Evolutionary conservation across 129 eudicot species (phyloP).

Genomic region (Mikania micrantha): DNA sequence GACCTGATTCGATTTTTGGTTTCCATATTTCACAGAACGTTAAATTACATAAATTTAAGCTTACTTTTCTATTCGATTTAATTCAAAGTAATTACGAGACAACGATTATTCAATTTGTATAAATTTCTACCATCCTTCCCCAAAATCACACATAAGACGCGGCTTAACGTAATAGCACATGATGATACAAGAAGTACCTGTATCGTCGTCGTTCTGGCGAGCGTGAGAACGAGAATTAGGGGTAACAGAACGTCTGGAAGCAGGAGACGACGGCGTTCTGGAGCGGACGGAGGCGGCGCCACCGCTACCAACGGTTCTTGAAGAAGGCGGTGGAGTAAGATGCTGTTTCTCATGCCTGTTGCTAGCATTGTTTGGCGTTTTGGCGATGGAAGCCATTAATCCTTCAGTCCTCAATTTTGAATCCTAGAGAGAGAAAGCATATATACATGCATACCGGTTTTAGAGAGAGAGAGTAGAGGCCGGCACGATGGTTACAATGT

Average conservation of each 20-base stretch:
- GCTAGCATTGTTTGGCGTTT: slow-evolving; percentile 3
- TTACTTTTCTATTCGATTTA: neutral
- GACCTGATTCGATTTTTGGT: neutral
- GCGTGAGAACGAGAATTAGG: slow-evolving; percentile 58
- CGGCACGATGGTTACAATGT: slow-evolving; percentile 35
- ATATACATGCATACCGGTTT: slow-evolving; percentile 10
- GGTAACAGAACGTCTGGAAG: slow-evolving; percentile 57
- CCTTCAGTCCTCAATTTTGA: neutral
- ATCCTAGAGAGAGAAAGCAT: slow-evolving; percentile 22
- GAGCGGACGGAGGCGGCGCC: slow-evolving; percentile 36
- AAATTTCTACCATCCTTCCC: neutral
- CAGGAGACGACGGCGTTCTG: slow-evolving; percentile 32
- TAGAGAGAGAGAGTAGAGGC: slow-evolving; percentile 21
- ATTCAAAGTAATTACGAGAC: neutral
- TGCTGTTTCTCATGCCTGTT: slow-evolving; percentile 21
- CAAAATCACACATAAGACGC: neutral
- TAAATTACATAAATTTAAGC: neutral
- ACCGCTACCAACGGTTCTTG: slow-evolving; percentile 9
- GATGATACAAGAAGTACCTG: slow-evolving; percentile 32
- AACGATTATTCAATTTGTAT: too few species aligned
- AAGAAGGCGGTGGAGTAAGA: slow-evolving; percentile 17
- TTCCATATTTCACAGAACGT: neutral
- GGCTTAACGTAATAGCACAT: neutral
- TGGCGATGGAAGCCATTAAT: slow-evolving; percentile 30
- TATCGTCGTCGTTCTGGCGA: slow-evolving; percentile 29